phyloP scores from a whole-genome alignment of 129 eudicot genomes.

The Chrysanthemum seticuspe region DNA sequence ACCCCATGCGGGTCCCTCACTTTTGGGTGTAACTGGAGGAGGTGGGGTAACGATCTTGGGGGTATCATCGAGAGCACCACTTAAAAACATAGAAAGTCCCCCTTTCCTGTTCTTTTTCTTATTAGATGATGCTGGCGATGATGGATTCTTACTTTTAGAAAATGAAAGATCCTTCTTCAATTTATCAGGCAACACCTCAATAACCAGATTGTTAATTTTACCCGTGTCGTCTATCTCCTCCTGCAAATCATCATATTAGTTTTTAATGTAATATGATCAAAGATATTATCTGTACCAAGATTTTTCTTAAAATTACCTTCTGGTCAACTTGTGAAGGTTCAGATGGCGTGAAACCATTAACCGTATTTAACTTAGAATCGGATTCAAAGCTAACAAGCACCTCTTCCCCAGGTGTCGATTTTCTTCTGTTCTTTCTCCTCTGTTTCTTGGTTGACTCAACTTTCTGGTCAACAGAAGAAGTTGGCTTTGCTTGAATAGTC shows the following conservation, averaged over 20 bases:
- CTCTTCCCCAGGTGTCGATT: conserved; percentile 40
- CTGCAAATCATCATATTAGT: conserved; percentile 25
- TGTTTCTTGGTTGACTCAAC: conserved; percentile 61
- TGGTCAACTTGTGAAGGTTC: conserved; percentile 40
- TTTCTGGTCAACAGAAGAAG: conserved; percentile 49
- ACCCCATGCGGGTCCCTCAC: conserved; percentile 97
- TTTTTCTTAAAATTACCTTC: conserved; percentile 40
- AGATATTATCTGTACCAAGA: neutral
- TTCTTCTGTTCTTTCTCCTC: conserved; percentile 66
- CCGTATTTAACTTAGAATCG: conserved; percentile 29
- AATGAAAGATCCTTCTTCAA: conserved; percentile 36
- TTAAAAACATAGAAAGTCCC: conserved; percentile 91
- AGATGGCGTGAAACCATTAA: conserved; percentile 41
- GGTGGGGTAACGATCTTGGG: conserved; percentile 48
- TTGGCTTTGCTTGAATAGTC: conserved; percentile 35
- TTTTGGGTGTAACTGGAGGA: conserved; percentile 63
- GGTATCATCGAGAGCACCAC: conserved; percentile 86
- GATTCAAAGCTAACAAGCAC: conserved; percentile 30
- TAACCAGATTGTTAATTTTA: conserved; percentile 20
- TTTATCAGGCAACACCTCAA: conserved; percentile 24
- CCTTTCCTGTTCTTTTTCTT: conserved; percentile 89
- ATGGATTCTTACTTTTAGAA: conserved; percentile 32
- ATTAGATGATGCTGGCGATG: conserved; percentile 53
- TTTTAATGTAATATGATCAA: neutral
- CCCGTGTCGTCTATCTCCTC: conserved; percentile 42